Base-by-base conservation (phyloP, 139 green algal species). In the Chlorella sp. region DNA sequence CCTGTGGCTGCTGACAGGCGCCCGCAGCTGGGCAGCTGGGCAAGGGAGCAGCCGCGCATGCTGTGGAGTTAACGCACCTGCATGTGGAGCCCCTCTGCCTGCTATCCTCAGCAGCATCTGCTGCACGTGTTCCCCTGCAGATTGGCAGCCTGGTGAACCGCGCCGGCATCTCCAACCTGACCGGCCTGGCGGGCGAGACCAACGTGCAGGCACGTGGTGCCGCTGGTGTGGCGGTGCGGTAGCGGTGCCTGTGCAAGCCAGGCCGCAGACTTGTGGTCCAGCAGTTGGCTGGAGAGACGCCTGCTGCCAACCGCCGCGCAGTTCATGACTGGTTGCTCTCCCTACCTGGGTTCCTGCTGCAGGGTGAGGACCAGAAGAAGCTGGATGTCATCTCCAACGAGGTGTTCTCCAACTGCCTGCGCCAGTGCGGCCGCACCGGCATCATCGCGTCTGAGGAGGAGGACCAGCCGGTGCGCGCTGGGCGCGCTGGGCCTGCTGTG, bases 341-440 rank as follows among this genome's bases (percentile, higher is more conserved):
- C 5, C n/a, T 21, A 39, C 30, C 28, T 41, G 1, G 15, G 13
- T 17, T 11, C 67, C 6, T 74, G 12, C 0, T 68, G 15, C 88
- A 96, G 91, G 97, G 97, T 23, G 97, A 99, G 93, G 97, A 99
- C 90, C 97, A 99, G 95, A 99, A 99, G 92, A 99, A 99, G 94
- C 95, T 99, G 87, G 97, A 99, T 83, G 97, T 99, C 2, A 92
- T 99, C 64, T 98, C 96, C 83, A 99, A 99, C 90, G 94, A 98
- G 70, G 96, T 99, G 28, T 99, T 99, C 92, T 93, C 88, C 86
- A 96, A 98, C 90, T 96, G 92, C 86, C 92, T 99, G 82, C 89
- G 92, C 25, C 69, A 17, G 36, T 83, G 82, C 39, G 82, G 83
- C 38, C 80, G 67, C 83, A 95, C 84, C 83, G 95, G 96, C 44